These are phyloP conservation scores for Candida sojae DNA, from an alignment of 1,139 yeast genomes.

Conservation along the genomic window DNA sequence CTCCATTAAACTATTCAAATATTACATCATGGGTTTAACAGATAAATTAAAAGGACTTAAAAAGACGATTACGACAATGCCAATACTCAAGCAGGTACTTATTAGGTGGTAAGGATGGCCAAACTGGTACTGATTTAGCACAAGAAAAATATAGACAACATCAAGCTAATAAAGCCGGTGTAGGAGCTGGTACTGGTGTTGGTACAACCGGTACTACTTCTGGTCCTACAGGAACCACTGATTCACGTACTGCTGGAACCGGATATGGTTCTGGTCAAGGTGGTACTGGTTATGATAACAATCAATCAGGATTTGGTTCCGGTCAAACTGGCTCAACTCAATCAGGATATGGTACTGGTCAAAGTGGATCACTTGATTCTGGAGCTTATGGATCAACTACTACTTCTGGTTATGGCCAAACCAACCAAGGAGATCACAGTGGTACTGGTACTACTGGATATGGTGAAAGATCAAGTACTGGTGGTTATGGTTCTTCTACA, in stretches of 20 bases:
- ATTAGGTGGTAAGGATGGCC: constrained; percentile 14
- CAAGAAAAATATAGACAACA: constrained; percentile 13
- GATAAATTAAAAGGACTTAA: constrained; percentile 14
- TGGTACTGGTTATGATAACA: background rate
- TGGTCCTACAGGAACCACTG: constrained; percentile 3
- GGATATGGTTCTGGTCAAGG: constrained; percentile 8
- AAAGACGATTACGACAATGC: constrained; percentile 11
- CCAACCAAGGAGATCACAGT: background rate
- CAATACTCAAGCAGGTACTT: constrained; percentile 13
- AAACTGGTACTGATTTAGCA: constrained; percentile 14
- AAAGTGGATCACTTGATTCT: background rate
- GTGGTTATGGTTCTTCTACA: constrained; percentile 4
- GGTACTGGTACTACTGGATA: constrained; percentile 4
- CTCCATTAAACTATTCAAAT: background rate
- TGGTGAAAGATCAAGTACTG: constrained; percentile 9
- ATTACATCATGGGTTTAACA: constrained; percentile 12
- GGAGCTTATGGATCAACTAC: constrained; percentile 2
- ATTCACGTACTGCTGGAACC: constrained; percentile 5
- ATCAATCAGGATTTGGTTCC: constrained; percentile 4
- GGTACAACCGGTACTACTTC: background rate
- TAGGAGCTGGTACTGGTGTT: background rate
- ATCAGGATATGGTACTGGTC: constrained; percentile 1
- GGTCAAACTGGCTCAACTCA: constrained; percentile 1
- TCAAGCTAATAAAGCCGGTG: constrained; percentile 1
- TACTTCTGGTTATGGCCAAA: background rate